These are phyloP conservation scores for Barnettozyma sp. DNA, from an alignment of 805 yeast species.

Conservation along the genomic window DNA sequence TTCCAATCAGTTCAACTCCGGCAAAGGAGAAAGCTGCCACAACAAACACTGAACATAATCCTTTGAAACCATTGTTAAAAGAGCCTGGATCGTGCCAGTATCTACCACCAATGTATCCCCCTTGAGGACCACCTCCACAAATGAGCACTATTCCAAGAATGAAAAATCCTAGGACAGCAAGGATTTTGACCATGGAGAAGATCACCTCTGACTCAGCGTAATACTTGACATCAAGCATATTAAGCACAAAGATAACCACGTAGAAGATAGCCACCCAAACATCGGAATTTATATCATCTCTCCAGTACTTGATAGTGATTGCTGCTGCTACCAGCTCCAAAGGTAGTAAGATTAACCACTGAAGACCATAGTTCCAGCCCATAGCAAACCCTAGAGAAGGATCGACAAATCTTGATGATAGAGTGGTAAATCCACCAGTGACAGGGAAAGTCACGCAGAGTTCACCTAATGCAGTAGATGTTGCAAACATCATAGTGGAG, in stretches of 20 bases:
- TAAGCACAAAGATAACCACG: constrained; percentile 37
- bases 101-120: constrained; percentile 38
- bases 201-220: constrained; percentile 49
- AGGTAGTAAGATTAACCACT: constrained; percentile 45
- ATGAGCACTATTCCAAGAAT: constrained; percentile 48
- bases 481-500: constrained; percentile 51
- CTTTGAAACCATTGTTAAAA: constrained; percentile 61
- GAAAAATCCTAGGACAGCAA: constrained; percentile 57
- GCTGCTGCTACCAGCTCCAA: constrained; percentile 48
- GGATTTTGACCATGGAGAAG: constrained; percentile 62
- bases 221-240: constrained; percentile 46
- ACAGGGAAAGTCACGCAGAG: constrained; percentile 47
- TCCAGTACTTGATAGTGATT: constrained; percentile 47
- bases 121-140: constrained; percentile 51
- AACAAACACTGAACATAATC: constrained; percentile 45
- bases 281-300: constrained; percentile 36
- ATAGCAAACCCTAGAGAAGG: constrained; percentile 56
- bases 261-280: constrained; percentile 47
- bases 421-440: constrained; percentile 45
- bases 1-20: constrained; percentile 56
- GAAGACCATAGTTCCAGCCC: constrained; percentile 51
- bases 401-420: constrained; percentile 46
- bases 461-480: constrained; percentile 52
- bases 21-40: constrained; percentile 53
- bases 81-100: constrained; percentile 49